Evolutionary conservation across 139 green algal species (phyloP).

Genomic region (Zygnema circumcarinatum): DNA sequence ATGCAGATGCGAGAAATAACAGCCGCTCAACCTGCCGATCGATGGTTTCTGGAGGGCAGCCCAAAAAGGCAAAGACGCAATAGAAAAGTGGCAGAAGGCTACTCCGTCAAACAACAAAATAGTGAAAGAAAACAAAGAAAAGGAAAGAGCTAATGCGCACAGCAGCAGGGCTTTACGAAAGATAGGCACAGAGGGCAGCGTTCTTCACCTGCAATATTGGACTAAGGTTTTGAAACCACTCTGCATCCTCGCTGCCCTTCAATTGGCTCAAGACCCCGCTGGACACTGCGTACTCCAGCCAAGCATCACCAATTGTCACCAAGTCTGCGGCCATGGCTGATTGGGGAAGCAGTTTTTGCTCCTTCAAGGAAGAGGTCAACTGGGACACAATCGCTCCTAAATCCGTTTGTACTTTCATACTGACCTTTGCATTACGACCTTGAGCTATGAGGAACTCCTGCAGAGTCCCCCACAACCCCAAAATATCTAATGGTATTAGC

Average conservation of each 20-base stretch:
- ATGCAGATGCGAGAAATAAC: no score
- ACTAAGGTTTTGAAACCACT: slow-evolving; percentile 44
- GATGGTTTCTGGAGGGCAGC: no score
- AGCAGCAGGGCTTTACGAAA: no score
- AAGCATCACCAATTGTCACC: slow-evolving; percentile 33
- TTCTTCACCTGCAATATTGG: slow-evolving; percentile 41
- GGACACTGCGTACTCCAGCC: slow-evolving; percentile 9
- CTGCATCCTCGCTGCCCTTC: slow-evolving; percentile 16
- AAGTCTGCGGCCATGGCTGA: slow-evolving; percentile 37
- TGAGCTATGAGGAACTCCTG: slow-evolving; percentile 26
- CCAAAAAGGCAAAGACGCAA: no score
- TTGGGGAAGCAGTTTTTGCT: neutral
- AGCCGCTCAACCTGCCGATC: no score
- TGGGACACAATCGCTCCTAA: neutral
- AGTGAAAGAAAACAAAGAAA: no score
- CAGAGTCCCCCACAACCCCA: neutral
- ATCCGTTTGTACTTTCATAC: neutral
- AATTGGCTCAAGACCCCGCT: slow-evolving; percentile 10
- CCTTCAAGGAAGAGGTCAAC: neutral
- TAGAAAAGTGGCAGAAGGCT: no score
- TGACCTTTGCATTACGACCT: neutral
- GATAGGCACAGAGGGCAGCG: neutral
- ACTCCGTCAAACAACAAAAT: no score
- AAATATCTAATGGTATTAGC: neutral
- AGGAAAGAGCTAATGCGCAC: no score